Conservation (phyloP, 805 yeast species). For the Blastobotrys chiropterorum region DNA sequence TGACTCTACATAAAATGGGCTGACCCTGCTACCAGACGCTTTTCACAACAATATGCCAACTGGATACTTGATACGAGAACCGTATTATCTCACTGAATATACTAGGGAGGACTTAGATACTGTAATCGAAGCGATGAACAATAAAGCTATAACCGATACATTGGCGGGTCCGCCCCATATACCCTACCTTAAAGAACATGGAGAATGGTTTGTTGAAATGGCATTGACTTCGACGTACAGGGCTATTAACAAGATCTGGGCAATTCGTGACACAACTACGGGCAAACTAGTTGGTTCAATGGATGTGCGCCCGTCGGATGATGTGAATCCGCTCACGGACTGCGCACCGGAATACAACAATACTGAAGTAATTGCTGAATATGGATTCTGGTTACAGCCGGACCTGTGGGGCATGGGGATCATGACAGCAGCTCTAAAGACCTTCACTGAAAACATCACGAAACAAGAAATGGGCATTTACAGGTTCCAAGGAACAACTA, state of each 20-base stretch:
- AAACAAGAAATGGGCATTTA: conserved; percentile 1
- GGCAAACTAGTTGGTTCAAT: conserved; percentile 11
- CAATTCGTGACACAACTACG: conserved; percentile 11
- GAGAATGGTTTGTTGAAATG: conserved; percentile 6
- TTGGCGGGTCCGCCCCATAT: conserved; percentile 12
- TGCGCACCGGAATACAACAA: background rate
- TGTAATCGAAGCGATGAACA: conserved; percentile 8
- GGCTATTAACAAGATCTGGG: conserved; percentile 4
- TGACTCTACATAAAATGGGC: too few relatives aligned
- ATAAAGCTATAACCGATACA: conserved; percentile 10
- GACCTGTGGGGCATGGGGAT: conserved; percentile 17
- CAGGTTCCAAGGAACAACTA: conserved; percentile 11
- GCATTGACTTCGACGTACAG: background rate
- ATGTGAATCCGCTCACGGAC: background rate
- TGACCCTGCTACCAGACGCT: too few relatives aligned
- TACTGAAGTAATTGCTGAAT: conserved; percentile 6
- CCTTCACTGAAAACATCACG: conserved; percentile 11
- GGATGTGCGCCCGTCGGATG: conserved; percentile 9
- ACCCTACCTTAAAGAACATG: conserved; percentile 15
- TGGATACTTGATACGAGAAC: conserved; percentile 6
- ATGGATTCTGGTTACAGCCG: conserved; percentile 20
- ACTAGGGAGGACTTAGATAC: conserved; percentile 6
- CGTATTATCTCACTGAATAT: conserved; percentile 10
- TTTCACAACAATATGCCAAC: background rate
- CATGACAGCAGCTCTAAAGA: conserved; percentile 11